These are phyloP conservation scores for Aspergillus biplanus DNA, from an alignment of 495 filamentous ascomycete species.

Conservation along the genomic window DNA sequence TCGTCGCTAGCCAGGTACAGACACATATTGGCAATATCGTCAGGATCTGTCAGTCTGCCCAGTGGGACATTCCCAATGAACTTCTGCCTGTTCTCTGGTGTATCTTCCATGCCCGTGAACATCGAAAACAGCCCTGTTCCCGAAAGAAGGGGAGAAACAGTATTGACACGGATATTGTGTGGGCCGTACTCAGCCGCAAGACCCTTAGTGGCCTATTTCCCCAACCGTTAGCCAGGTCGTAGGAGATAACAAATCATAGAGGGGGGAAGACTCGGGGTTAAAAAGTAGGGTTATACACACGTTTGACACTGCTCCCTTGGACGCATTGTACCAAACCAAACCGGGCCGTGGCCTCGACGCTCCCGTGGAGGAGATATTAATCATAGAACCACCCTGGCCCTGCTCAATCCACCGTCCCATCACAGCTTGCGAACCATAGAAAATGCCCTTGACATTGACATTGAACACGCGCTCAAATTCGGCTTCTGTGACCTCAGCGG, in stretches of 20 bases:
- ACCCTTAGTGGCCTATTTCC: slow-evolving; percentile 58
- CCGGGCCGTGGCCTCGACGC: slow-evolving; percentile 65
- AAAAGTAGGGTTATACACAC: slow-evolving; percentile 34
- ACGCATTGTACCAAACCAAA: slow-evolving; percentile 72
- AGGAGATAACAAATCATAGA: neutral
- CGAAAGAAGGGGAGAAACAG: slow-evolving; percentile 62
- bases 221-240: neutral
- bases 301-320: slow-evolving; percentile 68
- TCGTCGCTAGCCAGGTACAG: slow-evolving; percentile 71
- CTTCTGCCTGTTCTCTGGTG: slow-evolving; percentile 67
- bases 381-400: slow-evolving; percentile 61
- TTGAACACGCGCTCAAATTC: slow-evolving; percentile 70
- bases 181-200: slow-evolving; percentile 71
- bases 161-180: slow-evolving; percentile 67
- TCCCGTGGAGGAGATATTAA: slow-evolving; percentile 70
- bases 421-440: slow-evolving; percentile 53
- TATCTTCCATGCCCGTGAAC: slow-evolving; percentile 69
- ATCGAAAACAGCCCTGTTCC: slow-evolving; percentile 67
- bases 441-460: slow-evolving; percentile 68
- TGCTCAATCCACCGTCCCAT: slow-evolving; percentile 60
- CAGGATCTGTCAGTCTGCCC: slow-evolving; percentile 62
- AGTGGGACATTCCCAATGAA: slow-evolving; percentile 70
- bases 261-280: neutral
- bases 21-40: slow-evolving; percentile 69
- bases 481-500: slow-evolving; percentile 63